Percentiles rank a stretch among this genome's conserved stretches.
These are phyloP conservation scores for Coemansia umbellata DNA, from an alignment of 192 early-diverging fungal genomes.

Conservation along the genomic window DNA sequence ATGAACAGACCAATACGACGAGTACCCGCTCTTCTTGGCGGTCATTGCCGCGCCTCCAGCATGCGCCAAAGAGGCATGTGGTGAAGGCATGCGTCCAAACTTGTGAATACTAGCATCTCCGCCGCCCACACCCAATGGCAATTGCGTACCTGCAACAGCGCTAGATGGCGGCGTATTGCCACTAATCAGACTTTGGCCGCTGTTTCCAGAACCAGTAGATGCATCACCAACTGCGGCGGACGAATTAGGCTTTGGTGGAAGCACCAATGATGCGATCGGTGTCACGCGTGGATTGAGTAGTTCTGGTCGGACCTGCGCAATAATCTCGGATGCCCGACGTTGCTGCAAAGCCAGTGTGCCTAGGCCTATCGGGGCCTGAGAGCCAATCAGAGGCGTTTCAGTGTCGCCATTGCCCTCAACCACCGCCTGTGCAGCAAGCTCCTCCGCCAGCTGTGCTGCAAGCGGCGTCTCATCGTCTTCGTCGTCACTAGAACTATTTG, in stretches of 20 bases:
- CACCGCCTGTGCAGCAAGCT: constrained; percentile 22
- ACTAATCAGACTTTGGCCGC: not conserved
- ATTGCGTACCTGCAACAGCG: not conserved
- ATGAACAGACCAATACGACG: constrained; percentile 86
- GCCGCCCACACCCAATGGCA: not conserved
- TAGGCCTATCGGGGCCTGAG: not conserved
- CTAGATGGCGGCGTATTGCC: not conserved
- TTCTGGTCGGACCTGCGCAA: constrained; percentile 26
- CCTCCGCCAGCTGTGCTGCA: constrained; percentile 38
- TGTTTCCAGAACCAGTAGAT: not conserved
- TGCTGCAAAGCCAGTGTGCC: not conserved
- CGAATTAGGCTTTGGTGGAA: constrained; percentile 7
- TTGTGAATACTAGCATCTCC: not conserved
- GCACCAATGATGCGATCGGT: constrained; percentile 17
- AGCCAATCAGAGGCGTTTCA: not conserved
- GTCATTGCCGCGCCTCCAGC: constrained; percentile 10
- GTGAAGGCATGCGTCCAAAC: not conserved
- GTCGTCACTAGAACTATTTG: constrained; percentile 4
- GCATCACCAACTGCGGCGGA: not conserved
- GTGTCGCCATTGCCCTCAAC: not conserved
- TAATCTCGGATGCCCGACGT: constrained; percentile 6
- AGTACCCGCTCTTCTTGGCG: constrained; percentile 53
- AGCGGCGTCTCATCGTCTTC: constrained; percentile 47
- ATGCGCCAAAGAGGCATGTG: not conserved
- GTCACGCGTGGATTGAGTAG: constrained; percentile 8